Evolutionary conservation across 148 eudicot genomes (phyloP).

Genomic region (Linanthus parryae): DNA sequence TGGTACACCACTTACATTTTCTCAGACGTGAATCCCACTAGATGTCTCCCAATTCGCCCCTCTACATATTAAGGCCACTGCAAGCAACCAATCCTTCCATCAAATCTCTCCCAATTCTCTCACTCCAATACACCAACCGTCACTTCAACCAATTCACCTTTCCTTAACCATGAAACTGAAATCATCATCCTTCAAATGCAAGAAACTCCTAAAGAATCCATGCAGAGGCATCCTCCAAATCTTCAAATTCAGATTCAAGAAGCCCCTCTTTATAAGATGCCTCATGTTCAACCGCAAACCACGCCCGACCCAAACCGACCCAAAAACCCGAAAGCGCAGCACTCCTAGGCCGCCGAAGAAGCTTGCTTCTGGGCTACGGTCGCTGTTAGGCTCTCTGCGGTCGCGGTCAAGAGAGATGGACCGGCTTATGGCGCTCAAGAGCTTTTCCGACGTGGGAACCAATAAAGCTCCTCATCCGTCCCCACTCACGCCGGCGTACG

Average conservation of each 20-base stretch:
- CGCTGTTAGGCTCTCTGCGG: conserved; percentile 34
- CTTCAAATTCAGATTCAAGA: conserved; percentile 31
- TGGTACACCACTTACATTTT: too few species aligned
- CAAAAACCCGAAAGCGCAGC: too few species aligned
- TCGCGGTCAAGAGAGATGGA: conserved; percentile 43
- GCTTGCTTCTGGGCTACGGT: conserved; percentile 28
- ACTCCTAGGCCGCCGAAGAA: conserved; percentile 19
- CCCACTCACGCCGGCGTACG: conserved; percentile 53
- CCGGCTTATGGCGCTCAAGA: conserved; percentile 33
- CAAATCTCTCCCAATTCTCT: too few species aligned
- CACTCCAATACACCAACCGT: too few species aligned
- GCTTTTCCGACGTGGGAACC: conserved; percentile 29
- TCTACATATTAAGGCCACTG: too few species aligned
- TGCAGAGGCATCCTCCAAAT: conserved; percentile 36
- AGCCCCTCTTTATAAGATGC: conserved; percentile 30
- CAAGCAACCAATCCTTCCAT: too few species aligned
- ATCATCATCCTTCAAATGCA: too few species aligned
- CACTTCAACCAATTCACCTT: too few species aligned
- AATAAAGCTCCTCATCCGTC: conserved; percentile 54
- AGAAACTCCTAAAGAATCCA: too few species aligned
- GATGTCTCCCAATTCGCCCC: too few species aligned
- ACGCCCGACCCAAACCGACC: background rate
- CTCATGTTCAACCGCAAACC: conserved; percentile 5
- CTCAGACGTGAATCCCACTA: too few species aligned
- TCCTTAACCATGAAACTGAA: too few species aligned